Evolutionary conservation across 176 grass and related monocot species (phyloP).

Genomic region (Avena insularis): DNA sequence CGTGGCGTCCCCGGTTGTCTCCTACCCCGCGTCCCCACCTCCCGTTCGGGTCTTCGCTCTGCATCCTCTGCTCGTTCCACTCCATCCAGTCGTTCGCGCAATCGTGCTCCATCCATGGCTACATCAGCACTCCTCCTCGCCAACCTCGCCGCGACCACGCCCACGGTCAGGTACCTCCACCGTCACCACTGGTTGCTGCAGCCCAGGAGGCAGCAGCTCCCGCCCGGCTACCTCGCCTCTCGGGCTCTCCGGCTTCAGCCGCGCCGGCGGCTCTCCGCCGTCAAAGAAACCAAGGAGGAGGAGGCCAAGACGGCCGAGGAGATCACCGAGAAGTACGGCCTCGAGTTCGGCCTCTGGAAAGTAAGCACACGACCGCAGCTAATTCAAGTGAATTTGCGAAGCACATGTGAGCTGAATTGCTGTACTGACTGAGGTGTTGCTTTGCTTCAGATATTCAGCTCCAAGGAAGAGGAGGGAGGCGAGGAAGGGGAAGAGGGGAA

Average conservation of each 20-base stretch:
- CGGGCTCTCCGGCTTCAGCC: background rate
- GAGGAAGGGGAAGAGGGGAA: slow-evolving; percentile 42
- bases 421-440: background rate
- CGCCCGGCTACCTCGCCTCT: slow-evolving; percentile 12
- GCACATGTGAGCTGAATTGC: background rate
- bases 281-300: slow-evolving; percentile 64
- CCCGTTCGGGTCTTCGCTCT: background rate
- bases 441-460: slow-evolving; percentile 78
- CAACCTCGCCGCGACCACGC: slow-evolving; percentile 12
- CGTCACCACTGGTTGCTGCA: slow-evolving; percentile 14
- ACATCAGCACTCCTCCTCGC: slow-evolving; percentile 53
- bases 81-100: background rate
- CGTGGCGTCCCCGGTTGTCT: background rate
- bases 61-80: background rate
- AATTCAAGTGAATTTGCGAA: background rate
- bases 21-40: slow-evolving; percentile 1
- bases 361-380: slow-evolving; percentile 26
- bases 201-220: slow-evolving; percentile 19
- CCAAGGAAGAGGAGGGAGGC: slow-evolving; percentile 53
- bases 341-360: slow-evolving; percentile 94
- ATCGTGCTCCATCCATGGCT: slow-evolving; percentile 58
- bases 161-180: slow-evolving; percentile 20
- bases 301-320: slow-evolving; percentile 69
- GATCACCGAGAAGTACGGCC: slow-evolving; percentile 89
- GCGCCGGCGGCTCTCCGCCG: slow-evolving; percentile 47